Percentiles rank a stretch among this genome's conserved stretches.
These are phyloP conservation scores for Saraca asoca DNA, from an alignment of 331 rosid species.

Conservation along the genomic window DNA sequence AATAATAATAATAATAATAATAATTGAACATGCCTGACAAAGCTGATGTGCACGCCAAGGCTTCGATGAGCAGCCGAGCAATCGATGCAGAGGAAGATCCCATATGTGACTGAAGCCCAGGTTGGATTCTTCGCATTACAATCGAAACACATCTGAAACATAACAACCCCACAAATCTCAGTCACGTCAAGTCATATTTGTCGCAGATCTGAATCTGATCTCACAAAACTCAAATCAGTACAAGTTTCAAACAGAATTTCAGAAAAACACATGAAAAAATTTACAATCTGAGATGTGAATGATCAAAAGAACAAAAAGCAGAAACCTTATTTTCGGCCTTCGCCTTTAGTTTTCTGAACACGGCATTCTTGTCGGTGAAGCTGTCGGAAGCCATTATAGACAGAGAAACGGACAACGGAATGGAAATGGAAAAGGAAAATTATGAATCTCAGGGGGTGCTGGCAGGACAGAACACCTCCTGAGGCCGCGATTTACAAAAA, in stretches of 20 bases:
- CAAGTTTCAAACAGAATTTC: neutral
- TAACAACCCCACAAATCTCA: neutral
- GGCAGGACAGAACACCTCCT: slow-evolving; percentile 27
- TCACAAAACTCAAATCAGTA: slow-evolving; percentile 20
- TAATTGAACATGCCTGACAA: slow-evolving; percentile 59
- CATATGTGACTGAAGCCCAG: slow-evolving; percentile 97
- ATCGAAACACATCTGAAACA: slow-evolving; percentile 85
- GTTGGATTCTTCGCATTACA: slow-evolving; percentile 96
- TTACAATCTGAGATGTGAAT: too few relatives aligned
- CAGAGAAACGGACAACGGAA: neutral
- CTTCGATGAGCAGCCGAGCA: slow-evolving; percentile 94
- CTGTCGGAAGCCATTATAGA: slow-evolving; percentile 71
- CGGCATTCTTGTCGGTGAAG: slow-evolving; percentile 63
- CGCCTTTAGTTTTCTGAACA: slow-evolving; percentile 77
- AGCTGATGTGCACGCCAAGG: slow-evolving; percentile 94
- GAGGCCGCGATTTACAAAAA: slow-evolving; percentile 22
- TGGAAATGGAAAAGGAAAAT: neutral
- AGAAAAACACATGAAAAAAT: too few relatives aligned
- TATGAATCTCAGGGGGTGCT: slow-evolving; percentile 34
- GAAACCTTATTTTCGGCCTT: slow-evolving; percentile 89
- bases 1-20: too few relatives aligned
- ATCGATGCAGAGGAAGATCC: slow-evolving; percentile 95
- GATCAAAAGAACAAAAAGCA: too few relatives aligned
- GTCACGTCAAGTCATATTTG: slow-evolving; percentile 5
- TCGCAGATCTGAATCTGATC: slow-evolving; percentile 66